Base-by-base conservation (phyloP, 2,329 filamentous ascomycete species). In the Metarhizium guizhouense region DNA sequence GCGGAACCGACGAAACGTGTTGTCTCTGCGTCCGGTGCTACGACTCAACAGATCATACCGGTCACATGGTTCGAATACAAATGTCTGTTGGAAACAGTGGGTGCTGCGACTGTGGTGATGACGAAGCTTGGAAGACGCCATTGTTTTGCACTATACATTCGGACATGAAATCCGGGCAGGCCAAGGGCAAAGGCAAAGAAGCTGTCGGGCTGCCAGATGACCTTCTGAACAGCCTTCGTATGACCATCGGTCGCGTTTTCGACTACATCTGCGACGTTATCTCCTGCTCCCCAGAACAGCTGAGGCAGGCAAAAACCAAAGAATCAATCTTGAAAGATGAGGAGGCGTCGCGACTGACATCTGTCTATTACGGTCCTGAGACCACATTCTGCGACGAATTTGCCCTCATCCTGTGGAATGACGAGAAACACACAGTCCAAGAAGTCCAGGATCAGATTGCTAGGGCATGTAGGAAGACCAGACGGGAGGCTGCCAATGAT, bases 201-300 rank as follows among this genome's bases (percentile, higher is more conserved):
- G 76, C 78, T 48, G 74, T 78, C 50, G 76, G 72, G 5, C 72
- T 96, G 51, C 90, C 94, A 0, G 78, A 83, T 36, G 90, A 95
- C 47, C 78, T 97, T 53, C 75, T 88, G 36, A 77, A 85, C 56
- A 87, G 84, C 64, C 90, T 97, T 58, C 83, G 86, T 55, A 90
- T 89, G 79, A 97, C 94, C 0, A 86, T 99, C 60, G 84, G 88
- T 2, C 82, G 90, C 57, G 86, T 85, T 11, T 81, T 97, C 59
- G 94, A 99, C 74, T 99, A 96, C 68, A 86, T 99, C 60, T 96
- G 93, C 74, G 94, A 99, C 74, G 91, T 99, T 58, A 91, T 97
- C 60, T 97, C 94, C 2, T 99, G 95, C 72, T 95, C 93, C 1
- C 95, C 95, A 0, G 95, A 99, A 72, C 93, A 99, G 72, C 78